Conservation (phyloP, 202 grass and related monocot species). For the Tripidium arundinaceum region DNA sequence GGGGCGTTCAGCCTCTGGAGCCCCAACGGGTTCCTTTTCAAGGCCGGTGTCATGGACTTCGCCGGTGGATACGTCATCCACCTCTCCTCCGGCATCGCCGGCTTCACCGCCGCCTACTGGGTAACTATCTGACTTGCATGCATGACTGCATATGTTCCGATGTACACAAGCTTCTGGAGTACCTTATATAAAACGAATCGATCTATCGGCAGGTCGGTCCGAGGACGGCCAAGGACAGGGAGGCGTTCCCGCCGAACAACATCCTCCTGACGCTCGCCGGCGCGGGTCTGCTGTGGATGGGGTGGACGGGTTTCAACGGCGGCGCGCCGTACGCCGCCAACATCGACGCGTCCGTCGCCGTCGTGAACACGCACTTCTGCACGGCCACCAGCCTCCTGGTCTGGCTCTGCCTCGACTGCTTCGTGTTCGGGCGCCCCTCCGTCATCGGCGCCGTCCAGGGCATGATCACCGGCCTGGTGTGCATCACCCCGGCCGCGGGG, state of each 20-base stretch:
- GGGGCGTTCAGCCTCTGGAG: conserved; percentile 79
- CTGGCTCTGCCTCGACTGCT: conserved; percentile 63
- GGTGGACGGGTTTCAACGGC: conserved; percentile 82
- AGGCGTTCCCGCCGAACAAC: conserved; percentile 74
- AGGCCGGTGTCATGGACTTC: conserved; percentile 78
- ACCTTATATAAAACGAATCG: not conserved
- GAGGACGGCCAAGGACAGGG: conserved; percentile 63
- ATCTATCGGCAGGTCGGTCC: conserved; percentile 46
- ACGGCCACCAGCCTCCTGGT: conserved; percentile 64
- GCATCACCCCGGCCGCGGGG: conserved; percentile 73
- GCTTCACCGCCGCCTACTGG: conserved; percentile 73
- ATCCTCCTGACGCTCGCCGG: conserved; percentile 58
- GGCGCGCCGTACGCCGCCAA: conserved; percentile 64
- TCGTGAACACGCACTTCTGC: conserved; percentile 84
- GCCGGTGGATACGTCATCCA: conserved; percentile 81
- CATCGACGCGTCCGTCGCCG: conserved; percentile 50
- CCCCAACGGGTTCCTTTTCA: conserved; percentile 72
- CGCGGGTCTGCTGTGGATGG: conserved; percentile 75
- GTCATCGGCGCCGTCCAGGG: conserved; percentile 67
- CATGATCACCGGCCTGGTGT: conserved; percentile 85
- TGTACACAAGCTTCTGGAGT: too few species aligned
- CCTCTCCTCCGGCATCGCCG: conserved; percentile 75
- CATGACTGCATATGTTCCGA: not conserved
- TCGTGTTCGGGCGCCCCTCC: conserved; percentile 52
- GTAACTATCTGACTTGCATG: not conserved